phyloP scores from a whole-genome alignment of 345 rosid genomes.

The Anacardium occidentale region DNA sequence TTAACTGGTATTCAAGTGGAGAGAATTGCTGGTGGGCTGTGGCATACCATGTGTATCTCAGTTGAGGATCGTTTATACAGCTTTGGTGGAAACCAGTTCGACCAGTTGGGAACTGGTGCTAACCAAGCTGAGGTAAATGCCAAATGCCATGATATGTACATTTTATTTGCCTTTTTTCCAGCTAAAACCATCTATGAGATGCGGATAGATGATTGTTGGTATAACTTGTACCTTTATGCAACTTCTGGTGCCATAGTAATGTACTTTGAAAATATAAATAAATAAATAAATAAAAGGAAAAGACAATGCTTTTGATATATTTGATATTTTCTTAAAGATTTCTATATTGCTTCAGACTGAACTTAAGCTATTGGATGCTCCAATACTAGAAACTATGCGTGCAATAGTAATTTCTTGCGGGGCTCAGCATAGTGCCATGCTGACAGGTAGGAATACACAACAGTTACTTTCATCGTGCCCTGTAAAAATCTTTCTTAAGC shows the following conservation, averaged over 20 bases:
- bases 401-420: conserved; percentile 68
- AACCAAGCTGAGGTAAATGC: conserved; percentile 67
- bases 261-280: too few relatives aligned
- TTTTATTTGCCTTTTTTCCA: neutral
- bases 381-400: conserved; percentile 48
- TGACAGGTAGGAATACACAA: conserved; percentile 52
- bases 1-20: conserved; percentile 44
- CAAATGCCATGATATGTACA: neutral
- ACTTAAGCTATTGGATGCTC: conserved; percentile 66
- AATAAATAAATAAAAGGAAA: too few relatives aligned
- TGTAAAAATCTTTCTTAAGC: conserved; percentile 24
- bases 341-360: conserved; percentile 37
- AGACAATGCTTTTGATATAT: neutral
- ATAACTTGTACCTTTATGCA: neutral
- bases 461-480: neutral
- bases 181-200: neutral
- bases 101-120: conserved; percentile 76
- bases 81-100: conserved; percentile 93
- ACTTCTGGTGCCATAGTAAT: neutral
- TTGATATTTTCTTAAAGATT: conserved; percentile 1
- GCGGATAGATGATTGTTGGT: neutral
- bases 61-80: conserved; percentile 62
- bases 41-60: conserved; percentile 77
- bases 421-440: conserved; percentile 69
- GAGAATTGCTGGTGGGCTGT: conserved; percentile 69